A percentile compares a stretch with the other conserved stretches of the same genome.
Conservation (phyloP, 2,329 filamentous ascomycete genomes). For the Sarocladiaceae sp. region DNA sequence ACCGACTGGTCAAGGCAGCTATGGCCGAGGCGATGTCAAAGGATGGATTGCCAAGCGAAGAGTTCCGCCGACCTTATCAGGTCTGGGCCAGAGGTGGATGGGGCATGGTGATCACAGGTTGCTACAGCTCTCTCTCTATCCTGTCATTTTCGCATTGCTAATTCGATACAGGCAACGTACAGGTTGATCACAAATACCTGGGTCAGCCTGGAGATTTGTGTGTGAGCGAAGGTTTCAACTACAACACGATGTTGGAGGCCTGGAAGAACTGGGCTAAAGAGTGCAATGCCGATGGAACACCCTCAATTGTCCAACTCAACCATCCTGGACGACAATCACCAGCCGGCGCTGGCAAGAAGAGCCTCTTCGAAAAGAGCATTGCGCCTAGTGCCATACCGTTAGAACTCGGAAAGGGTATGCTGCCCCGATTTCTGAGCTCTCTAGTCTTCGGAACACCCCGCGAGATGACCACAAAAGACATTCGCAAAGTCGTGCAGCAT, state of each 20-base stretch:
- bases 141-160: not conserved
- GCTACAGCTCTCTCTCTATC: not conserved
- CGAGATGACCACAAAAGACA: conserved; percentile 51
- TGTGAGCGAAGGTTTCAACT: conserved; percentile 15
- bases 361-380: conserved; percentile 31
- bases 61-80: conserved; percentile 41
- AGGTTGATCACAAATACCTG: conserved; percentile 34
- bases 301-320: conserved; percentile 39
- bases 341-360: too few relatives aligned
- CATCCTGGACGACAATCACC: conserved; percentile 47
- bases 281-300: conserved; percentile 27
- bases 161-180: conserved; percentile 34
- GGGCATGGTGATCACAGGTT: conserved; percentile 43
- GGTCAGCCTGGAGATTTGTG: conserved; percentile 29
- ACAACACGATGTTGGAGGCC: conserved; percentile 24
- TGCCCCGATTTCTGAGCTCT: conserved; percentile 25
- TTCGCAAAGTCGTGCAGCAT: conserved; percentile 44
- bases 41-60: conserved; percentile 37
- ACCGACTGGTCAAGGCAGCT: conserved; percentile 49
- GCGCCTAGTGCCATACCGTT: conserved; percentile 40
- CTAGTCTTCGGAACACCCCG: conserved; percentile 50
- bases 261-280: conserved; percentile 34
- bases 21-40: conserved; percentile 41
- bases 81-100: conserved; percentile 51
- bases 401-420: conserved; percentile 31